Evolutionary conservation across 2,329 filamentous ascomycete genomes (phyloP), one percentile per base, ranked within the genome.

Genomic region (Helicocarpus griseus): DNA sequence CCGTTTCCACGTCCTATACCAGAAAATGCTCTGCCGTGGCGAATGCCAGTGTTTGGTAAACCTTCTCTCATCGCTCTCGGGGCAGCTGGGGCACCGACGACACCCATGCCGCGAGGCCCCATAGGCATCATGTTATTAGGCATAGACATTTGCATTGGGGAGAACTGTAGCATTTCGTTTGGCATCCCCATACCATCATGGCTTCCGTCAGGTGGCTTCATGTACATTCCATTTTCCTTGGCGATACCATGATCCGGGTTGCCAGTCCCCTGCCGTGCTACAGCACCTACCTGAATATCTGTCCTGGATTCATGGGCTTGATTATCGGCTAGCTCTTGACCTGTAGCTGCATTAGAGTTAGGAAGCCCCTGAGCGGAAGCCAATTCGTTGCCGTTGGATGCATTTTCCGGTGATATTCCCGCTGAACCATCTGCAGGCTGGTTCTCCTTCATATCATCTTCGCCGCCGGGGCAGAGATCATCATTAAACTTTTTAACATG

Each of bases 31-130:
- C 65, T 83, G 65, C 77, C 69, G 60, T 86, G 80, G 57, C 83
- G 79, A 49, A 87, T 79, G 58, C 86, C 87, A 52, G 85, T 90
- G 67, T 94, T 94, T 48, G 87, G 86, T 9, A 89, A 75, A 28
- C 89, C 89, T 69, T 93, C 86, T 56, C 91, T 81, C 88, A 97
- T 95, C 17, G 93, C 93, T 70, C 93, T 90, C 45, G 93, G 93
- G 8, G 90, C 93, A 50, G 86, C 95, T 26, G 93, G 93, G 26
- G 93, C 93, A 71, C 79, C 79, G 63, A 73, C 74, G 49, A 82
- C 78, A 35, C 78, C 79, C 77, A 88, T 70, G 4, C 75, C 76
- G 48, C 69, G 68, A 5, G 73, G 67, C 54, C 69, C 63, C 52
- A 59, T 53, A 51, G 69, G 67, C 56, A 33, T 65, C 53, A 35